These are phyloP conservation scores for Graphiopsis chlorocephala DNA, from an alignment of 2,329 filamentous ascomycete genomes.

Conservation along the genomic window DNA sequence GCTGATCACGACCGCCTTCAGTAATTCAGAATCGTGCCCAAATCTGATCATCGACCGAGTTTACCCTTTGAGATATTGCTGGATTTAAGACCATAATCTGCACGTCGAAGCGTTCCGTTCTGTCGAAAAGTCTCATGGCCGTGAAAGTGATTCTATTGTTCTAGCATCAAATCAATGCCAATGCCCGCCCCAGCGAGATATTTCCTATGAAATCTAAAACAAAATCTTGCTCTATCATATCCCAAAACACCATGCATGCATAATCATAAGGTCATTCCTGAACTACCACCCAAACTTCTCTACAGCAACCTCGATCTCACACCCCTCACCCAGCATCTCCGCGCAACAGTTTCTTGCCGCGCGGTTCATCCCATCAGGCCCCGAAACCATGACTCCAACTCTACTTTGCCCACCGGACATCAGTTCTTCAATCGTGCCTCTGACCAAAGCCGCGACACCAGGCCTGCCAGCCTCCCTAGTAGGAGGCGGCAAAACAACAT, in stretches of 20 bases:
- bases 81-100: background rate
- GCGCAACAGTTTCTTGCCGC: constrained; percentile 60
- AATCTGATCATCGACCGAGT: background rate
- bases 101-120: background rate
- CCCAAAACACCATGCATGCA: background rate
- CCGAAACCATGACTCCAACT: constrained; percentile 56
- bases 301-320: constrained; percentile 53
- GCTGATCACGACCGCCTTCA: background rate
- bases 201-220: background rate
- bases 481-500: constrained; percentile 54
- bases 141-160: background rate
- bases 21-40: background rate
- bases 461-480: constrained; percentile 55
- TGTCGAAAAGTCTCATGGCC: background rate
- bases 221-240: background rate
- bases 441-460: constrained; percentile 48
- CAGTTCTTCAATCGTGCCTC: constrained; percentile 36
- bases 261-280: background rate
- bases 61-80: background rate
- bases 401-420: constrained; percentile 24
- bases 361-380: constrained; percentile 61
- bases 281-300: constrained; percentile 69
- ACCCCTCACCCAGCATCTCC: constrained; percentile 47
- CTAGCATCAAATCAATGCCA: background rate
- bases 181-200: background rate